Conservation (phyloP, 257 asterid genomes). For the Nicotiana undulata region DNA sequence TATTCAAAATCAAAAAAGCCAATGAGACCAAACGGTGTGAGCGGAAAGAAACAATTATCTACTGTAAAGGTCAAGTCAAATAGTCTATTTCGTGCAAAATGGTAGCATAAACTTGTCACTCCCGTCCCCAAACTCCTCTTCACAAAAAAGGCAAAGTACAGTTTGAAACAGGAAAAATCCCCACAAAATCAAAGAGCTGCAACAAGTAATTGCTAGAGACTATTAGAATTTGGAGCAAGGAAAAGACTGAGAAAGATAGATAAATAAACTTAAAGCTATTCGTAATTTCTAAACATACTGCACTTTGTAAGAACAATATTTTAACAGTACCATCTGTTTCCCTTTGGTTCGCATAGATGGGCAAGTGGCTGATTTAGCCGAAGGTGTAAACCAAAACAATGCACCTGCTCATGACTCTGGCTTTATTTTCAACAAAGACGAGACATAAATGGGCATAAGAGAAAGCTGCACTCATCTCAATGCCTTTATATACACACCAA, state of each 20-base stretch:
- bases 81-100: not conserved
- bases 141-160: not conserved
- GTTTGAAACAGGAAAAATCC: not conserved
- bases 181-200: not conserved
- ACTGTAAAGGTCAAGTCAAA: not conserved
- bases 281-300: not conserved
- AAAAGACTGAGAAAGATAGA: not conserved
- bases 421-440: not conserved
- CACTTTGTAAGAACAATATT: not conserved
- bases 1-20: not conserved
- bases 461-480: not conserved
- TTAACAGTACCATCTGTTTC: not conserved
- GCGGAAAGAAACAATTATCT: not conserved
- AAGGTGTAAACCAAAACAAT: not conserved
- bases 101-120: not conserved
- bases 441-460: not conserved
- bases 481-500: too few species aligned
- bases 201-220: not conserved
- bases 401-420: not conserved
- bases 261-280: not conserved
- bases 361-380: not conserved
- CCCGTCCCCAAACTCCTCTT: not conserved
- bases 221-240: not conserved
- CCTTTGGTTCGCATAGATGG: not conserved
- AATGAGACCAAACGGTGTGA: not conserved